Base-by-base conservation (phyloP, 306 rosid genomes). In the Myrica gale region DNA sequence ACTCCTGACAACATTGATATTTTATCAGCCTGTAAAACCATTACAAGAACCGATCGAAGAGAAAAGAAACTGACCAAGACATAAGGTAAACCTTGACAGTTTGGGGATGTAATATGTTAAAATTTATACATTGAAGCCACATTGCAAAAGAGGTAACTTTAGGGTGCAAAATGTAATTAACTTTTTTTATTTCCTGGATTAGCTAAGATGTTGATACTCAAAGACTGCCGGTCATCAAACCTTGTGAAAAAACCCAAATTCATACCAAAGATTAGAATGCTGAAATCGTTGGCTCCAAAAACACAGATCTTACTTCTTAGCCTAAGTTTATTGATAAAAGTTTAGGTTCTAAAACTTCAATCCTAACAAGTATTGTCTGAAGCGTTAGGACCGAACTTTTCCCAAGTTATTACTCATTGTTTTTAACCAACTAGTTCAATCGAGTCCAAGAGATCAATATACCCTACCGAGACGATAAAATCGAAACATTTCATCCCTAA, bases 1-100 rank as follows among this genome's bases (percentile, higher is more conserved):
- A 53, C 69, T 71, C 91, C 98, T 92, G 17, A 60, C 45, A 82
- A 74, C 44, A 76, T 68, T 54, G 23, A 82, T 32, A 43, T 42
- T 3, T 70, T 54, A 0, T 32, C 0, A 32, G 37, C 37, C 37
- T 32, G 20, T 12, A 13, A 45, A 11, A 26, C 1, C 9, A 68
- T 68, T 69, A 44, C 8, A 54, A 68, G 70, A 9, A 73, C 15
- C 61, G 11, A 73, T 13, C 12, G n/a, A 60, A 60, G 26, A 57
- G 39, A 57, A 57, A 37, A 57, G 63, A 21, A 7, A 56, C 5
- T 19, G 21, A 57, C 52, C 52, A 47, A 47, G 13, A 47, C 52
- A 21, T 15, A 62, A 32, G 26, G 23, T 23, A 23, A 23, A 23
- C 26, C 26, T 23, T 23, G 26, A 23, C 26, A 23, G 26, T 23